phyloP scores from a whole-genome alignment of 2,329 filamentous ascomycete species.

The Dichotomopilus funicola region DNA sequence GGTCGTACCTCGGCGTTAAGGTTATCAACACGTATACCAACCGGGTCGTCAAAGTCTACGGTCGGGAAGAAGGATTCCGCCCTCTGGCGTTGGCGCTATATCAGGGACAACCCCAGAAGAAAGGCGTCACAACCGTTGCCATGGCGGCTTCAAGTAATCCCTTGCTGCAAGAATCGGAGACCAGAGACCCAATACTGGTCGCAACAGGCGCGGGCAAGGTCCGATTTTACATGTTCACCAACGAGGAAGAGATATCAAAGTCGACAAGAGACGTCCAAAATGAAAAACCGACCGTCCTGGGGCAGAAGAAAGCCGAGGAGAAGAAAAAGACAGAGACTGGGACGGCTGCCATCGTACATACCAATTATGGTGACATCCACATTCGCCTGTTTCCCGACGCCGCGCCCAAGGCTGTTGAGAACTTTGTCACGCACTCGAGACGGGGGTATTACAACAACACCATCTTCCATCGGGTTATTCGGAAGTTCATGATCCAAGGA shows the following conservation, averaged over 20 bases:
- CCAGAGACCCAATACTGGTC: conserved; percentile 81
- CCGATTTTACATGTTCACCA: conserved; percentile 97
- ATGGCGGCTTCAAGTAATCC: conserved; percentile 97
- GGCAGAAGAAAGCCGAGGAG: conserved; percentile 49
- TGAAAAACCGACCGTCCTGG: conserved; percentile 71
- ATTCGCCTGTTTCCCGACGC: conserved; percentile 88
- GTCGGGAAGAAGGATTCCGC: conserved; percentile 80
- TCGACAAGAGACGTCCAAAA: conserved; percentile 88
- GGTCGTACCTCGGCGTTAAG: conserved; percentile 86
- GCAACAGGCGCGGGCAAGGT: conserved; percentile 78
- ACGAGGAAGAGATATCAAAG: conserved; percentile 76
- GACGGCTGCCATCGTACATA: conserved; percentile 79
- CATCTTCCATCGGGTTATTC: conserved; percentile 94
- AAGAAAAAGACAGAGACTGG: conserved; percentile 65
- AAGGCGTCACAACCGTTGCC: conserved; percentile 84
- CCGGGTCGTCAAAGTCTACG: conserved; percentile 82
- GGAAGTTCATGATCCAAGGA: conserved; percentile 94
- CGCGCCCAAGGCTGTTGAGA: conserved; percentile 91
- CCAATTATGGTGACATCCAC: conserved; percentile 87
- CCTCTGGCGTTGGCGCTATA: conserved; percentile 80
- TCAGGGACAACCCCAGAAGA: conserved; percentile 92
- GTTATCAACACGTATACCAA: conserved; percentile 96
- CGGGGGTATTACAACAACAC: conserved; percentile 95
- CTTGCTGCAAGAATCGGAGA: conserved; percentile 83
- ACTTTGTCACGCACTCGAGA: conserved; percentile 87